These are phyloP conservation scores for Umbelopsis sp. DNA, from an alignment of 192 early-diverging fungal species.

Conservation along the genomic window DNA sequence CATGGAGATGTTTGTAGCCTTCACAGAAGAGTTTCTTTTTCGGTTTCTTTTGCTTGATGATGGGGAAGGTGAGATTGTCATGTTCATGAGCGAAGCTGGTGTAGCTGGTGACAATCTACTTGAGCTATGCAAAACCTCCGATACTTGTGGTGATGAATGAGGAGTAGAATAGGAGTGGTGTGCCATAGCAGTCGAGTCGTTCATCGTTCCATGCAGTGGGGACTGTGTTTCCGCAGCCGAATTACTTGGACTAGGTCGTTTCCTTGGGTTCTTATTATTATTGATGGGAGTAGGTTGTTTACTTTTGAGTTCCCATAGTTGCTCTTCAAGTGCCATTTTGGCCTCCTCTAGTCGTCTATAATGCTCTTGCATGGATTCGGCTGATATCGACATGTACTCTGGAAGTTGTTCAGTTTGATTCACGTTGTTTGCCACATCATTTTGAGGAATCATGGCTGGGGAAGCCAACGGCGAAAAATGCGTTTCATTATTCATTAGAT, in stretches of 20 bases:
- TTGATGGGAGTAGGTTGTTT: not conserved
- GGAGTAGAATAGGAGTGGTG: not conserved
- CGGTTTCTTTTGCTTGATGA: conserved; percentile 9
- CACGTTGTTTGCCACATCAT: conserved; percentile 17
- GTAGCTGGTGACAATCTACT: conserved; percentile 50
- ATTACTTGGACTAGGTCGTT: not conserved
- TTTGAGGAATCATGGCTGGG: conserved; percentile 57
- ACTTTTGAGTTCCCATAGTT: conserved; percentile 19
- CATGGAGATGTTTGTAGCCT: not conserved
- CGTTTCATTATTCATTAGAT: conserved; percentile 32
- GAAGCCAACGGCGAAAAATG: conserved; percentile 68
- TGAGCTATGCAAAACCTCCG: not conserved
- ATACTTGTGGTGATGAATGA: not conserved
- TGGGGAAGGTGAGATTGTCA: conserved; percentile 36
- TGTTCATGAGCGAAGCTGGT: conserved; percentile 61
- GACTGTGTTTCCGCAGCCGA: not conserved
- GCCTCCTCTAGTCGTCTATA: conserved; percentile 37
- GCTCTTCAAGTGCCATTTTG: conserved; percentile 31
- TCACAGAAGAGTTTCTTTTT: not conserved
- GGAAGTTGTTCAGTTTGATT: conserved; percentile 10
- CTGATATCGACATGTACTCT: conserved; percentile 25
- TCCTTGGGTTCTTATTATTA: not conserved
- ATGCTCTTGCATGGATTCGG: conserved; percentile 28
- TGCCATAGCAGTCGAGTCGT: not conserved
- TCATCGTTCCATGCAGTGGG: not conserved